A percentile compares a stretch with the other conserved stretches of the same genome.
phyloP scores from a whole-genome alignment of 768 basidiomycete species.

The Lactarius akahatsu region DNA sequence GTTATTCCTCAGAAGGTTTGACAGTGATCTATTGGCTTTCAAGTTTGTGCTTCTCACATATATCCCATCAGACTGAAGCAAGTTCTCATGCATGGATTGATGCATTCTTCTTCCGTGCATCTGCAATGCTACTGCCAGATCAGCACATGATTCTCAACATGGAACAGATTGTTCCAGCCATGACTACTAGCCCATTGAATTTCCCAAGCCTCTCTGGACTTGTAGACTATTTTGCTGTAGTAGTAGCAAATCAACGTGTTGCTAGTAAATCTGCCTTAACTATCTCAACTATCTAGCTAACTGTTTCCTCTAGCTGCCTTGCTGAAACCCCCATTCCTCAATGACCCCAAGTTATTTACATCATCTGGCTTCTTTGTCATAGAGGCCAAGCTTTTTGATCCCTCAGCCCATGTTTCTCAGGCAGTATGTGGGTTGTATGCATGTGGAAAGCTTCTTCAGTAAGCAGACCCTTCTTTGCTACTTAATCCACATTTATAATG shows the following conservation, averaged over 20 bases:
- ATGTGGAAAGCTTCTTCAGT: slow-evolving; percentile 8
- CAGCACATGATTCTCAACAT: background rate
- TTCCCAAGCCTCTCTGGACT: background rate
- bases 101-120: slow-evolving; percentile 3
- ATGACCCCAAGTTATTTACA: background rate
- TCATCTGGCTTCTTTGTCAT: slow-evolving; percentile 1
- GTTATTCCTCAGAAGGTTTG: background rate
- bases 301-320: background rate
- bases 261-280: slow-evolving; percentile 3
- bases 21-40: background rate
- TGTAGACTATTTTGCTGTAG: slow-evolving; percentile 4
- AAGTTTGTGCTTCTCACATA: background rate
- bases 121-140: slow-evolving; percentile 3
- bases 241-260: background rate
- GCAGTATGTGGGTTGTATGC: slow-evolving; percentile 6
- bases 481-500: background rate
- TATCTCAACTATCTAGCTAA: background rate
- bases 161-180: slow-evolving; percentile 1
- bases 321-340: background rate
- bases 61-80: background rate
- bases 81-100: slow-evolving; percentile 3
- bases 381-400: slow-evolving; percentile 2
- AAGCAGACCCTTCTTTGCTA: background rate
- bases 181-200: background rate
- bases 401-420: background rate